Evolutionary conservation across 179 eudicot species (phyloP).

Genomic region (Silene noctiflora): DNA sequence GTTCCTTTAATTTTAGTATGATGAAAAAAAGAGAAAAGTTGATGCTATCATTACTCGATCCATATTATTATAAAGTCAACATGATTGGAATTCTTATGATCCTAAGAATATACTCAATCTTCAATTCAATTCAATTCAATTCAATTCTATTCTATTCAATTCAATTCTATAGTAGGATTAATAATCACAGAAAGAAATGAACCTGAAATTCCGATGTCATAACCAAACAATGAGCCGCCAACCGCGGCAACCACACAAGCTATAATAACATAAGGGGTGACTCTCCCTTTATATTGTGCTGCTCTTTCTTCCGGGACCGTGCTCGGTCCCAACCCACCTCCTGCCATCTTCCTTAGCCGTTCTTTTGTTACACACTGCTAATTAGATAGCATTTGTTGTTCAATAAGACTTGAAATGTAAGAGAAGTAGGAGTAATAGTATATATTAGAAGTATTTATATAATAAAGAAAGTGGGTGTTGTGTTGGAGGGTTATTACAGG

Average conservation of each 20-base stretch:
- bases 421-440: too few species aligned
- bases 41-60: neutral
- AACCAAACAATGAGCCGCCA: slow-evolving; percentile 84
- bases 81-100: neutral
- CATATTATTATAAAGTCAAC: neutral
- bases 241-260: slow-evolving; percentile 72
- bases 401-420: too few species aligned
- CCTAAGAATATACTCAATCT: too few species aligned
- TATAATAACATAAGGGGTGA: slow-evolving; percentile 59
- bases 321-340: slow-evolving; percentile 40
- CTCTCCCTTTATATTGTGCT: slow-evolving; percentile 61
- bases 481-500: neutral
- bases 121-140: neutral
- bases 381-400: too few species aligned
- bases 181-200: neutral
- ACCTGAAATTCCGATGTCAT: slow-evolving; percentile 92
- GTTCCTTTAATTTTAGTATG: neutral
- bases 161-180: neutral
- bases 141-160: neutral
- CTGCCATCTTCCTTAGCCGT: slow-evolving; percentile 43
- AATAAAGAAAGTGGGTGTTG: neutral
- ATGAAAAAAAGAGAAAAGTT: too few species aligned
- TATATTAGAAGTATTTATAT: neutral
- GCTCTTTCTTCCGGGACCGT: slow-evolving; percentile 70
- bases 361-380: neutral